Evolutionary conservation across 306 rosid genomes (phyloP).

Genomic region (Lithocarpus polystachyus): DNA sequence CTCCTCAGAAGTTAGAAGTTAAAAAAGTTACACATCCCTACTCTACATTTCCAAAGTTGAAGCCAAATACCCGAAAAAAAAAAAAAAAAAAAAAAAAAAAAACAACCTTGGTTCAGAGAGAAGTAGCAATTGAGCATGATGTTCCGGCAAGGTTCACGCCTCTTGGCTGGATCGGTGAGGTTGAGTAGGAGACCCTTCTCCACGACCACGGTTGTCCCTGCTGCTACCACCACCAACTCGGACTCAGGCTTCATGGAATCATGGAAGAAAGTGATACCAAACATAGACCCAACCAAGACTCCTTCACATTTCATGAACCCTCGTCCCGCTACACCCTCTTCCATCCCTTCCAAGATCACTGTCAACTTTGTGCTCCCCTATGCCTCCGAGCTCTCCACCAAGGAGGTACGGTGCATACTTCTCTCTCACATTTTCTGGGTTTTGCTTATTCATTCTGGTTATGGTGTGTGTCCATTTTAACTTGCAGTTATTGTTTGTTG

Average conservation of each 20-base stretch:
- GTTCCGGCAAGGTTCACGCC: conserved; percentile 67
- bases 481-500: neutral
- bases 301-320: conserved; percentile 65
- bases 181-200: conserved; percentile 52
- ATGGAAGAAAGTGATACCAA: conserved; percentile 71
- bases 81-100: too few relatives aligned
- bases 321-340: conserved; percentile 62
- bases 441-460: neutral
- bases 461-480: neutral
- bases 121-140: neutral
- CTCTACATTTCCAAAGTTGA: too few relatives aligned
- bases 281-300: conserved; percentile 72
- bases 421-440: neutral
- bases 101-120: too few relatives aligned
- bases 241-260: conserved; percentile 54
- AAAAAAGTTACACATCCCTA: too few relatives aligned
- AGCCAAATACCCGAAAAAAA: too few relatives aligned
- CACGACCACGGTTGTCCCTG: conserved; percentile 61
- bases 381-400: conserved; percentile 70
- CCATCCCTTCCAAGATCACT: conserved; percentile 82
- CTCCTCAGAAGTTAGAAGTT: too few relatives aligned
- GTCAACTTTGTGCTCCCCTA: conserved; percentile 94
- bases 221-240: neutral
- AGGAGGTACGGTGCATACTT: conserved; percentile 56
- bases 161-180: conserved; percentile 34